Percentiles rank a stretch among this genome's conserved stretches.
Evolutionary conservation across 768 basidiomycete species (phyloP).

Genomic region (Hygrophoropsis aurantiaca): DNA sequence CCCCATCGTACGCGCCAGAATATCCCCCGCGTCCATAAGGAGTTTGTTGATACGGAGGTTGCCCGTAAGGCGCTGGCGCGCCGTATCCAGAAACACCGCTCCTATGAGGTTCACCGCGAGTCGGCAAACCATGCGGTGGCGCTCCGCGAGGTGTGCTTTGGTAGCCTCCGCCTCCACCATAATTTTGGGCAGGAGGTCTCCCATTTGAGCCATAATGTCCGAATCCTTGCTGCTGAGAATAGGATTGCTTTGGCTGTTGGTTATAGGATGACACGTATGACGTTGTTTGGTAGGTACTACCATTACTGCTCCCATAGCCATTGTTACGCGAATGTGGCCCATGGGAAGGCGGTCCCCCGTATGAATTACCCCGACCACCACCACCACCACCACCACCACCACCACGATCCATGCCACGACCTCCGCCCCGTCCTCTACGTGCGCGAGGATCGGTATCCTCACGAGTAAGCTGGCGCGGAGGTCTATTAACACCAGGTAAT

Average conservation of each 20-base stretch:
- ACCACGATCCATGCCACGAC: constrained; percentile 39
- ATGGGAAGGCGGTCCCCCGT: constrained; percentile 29
- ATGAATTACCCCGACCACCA: constrained; percentile 32
- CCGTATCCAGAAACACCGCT: constrained; percentile 19
- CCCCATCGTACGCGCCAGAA: constrained; percentile 16
- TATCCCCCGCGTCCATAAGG: constrained; percentile 27
- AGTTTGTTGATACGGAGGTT: constrained; percentile 15
- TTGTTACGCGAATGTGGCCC: constrained; percentile 12
- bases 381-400: constrained; percentile 36
- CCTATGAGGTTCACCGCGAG: constrained; percentile 11
- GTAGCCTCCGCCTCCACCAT: constrained; percentile 24
- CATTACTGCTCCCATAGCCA: constrained; percentile 14
- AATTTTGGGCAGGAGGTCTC: constrained; percentile 25
- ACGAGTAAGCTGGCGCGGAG: constrained; percentile 58
- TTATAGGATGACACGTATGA: constrained; percentile 17
- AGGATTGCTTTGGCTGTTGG: constrained; percentile 15
- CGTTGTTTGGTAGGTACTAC: constrained; percentile 10
- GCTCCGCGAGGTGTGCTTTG: constrained; percentile 24
- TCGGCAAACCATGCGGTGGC: constrained; percentile 8
- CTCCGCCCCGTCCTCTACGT: constrained; percentile 53
- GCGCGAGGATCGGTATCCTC: constrained; percentile 69
- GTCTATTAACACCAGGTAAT: constrained; percentile 67
- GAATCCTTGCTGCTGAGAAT: constrained; percentile 25
- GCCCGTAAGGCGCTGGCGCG: constrained; percentile 16
- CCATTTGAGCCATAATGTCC: constrained; percentile 33